phyloP scores from a whole-genome alignment of 2,329 filamentous ascomycete species.

The Botrytis fragariae region DNA sequence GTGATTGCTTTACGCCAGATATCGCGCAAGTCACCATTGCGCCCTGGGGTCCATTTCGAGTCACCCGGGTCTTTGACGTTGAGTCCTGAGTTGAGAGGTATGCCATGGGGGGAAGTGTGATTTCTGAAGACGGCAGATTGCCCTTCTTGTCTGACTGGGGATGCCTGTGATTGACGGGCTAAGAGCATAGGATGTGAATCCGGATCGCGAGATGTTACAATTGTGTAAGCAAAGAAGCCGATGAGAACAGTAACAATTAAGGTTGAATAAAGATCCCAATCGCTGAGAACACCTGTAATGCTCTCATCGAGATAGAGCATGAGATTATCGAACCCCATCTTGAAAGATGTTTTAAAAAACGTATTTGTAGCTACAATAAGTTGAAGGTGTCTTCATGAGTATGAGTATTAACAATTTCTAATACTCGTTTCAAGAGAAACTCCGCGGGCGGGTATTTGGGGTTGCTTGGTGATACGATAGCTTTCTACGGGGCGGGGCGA shows the following conservation, averaged over 20 bases:
- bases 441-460: neutral
- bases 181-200: slow-evolving; percentile 92
- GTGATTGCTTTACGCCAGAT: slow-evolving; percentile 75
- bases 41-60: slow-evolving; percentile 78
- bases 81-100: slow-evolving; percentile 72
- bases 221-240: slow-evolving; percentile 65
- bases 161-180: slow-evolving; percentile 75
- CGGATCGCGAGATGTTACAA: slow-evolving; percentile 72
- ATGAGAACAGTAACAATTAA: slow-evolving; percentile 65
- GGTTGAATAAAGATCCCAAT: slow-evolving; percentile 83
- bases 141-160: slow-evolving; percentile 75
- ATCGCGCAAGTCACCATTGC: slow-evolving; percentile 86
- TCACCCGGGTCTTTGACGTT: slow-evolving; percentile 78
- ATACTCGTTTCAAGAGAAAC: neutral
- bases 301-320: slow-evolving; percentile 69
- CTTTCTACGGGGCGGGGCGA: slow-evolving; percentile 6
- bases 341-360: slow-evolving; percentile 17
- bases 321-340: slow-evolving; percentile 46
- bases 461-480: neutral
- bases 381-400: slow-evolving; percentile 8
- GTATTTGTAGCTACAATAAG: neutral
- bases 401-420: neutral
- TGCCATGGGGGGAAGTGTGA: slow-evolving; percentile 81
- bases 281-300: slow-evolving; percentile 65
- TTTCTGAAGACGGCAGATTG: slow-evolving; percentile 85